Percentiles rank a stretch among this genome's conserved stretches.
Evolutionary conservation across 495 filamentous ascomycete genomes (phyloP).

Genomic region (Trichoderma orchidacearum): DNA sequence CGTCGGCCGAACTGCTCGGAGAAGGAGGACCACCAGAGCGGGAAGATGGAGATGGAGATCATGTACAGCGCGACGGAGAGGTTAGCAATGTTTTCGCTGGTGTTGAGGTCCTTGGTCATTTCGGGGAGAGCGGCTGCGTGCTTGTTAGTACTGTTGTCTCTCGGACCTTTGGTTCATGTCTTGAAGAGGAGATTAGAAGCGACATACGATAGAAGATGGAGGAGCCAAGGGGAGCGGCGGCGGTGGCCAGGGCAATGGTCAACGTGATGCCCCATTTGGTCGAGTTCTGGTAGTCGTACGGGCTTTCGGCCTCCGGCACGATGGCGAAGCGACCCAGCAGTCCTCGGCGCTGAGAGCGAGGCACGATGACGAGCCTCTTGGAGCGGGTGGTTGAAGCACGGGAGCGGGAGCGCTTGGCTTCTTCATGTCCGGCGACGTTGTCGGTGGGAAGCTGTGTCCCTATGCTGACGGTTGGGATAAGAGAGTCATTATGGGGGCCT

Average conservation of each 20-base stretch:
- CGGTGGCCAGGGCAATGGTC: conserved; percentile 61
- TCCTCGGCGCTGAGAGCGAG: conserved; percentile 55
- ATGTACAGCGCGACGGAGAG: conserved; percentile 79
- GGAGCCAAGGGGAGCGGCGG: conserved; percentile 72
- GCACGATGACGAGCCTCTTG: conserved; percentile 36
- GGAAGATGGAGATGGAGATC: conserved; percentile 82
- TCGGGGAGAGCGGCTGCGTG: conserved; percentile 53
- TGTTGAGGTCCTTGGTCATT: conserved; percentile 50
- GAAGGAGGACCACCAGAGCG: conserved; percentile 90
- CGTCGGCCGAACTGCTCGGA: conserved; percentile 72
- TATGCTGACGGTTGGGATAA: neutral
- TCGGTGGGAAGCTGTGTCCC: neutral
- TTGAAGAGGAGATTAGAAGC: conserved; percentile 3
- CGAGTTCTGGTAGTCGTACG: conserved; percentile 53
- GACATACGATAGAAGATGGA: conserved; percentile 70
- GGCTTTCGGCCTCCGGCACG: conserved; percentile 69
- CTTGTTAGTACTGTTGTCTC: neutral
- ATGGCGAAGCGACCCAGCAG: conserved; percentile 59
- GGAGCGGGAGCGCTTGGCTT: conserved; percentile 9
- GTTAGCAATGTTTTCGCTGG: conserved; percentile 62
- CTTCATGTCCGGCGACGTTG: neutral
- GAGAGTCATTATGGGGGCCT: neutral
- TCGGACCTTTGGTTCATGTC: too few relatives aligned
- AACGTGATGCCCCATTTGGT: conserved; percentile 83
- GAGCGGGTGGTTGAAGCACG: conserved; percentile 24